Evolutionary conservation across 2,329 filamentous ascomycete species (phyloP), one percentile per base, ranked within the genome.

Genomic region (Graphiopsis chlorocephala): DNA sequence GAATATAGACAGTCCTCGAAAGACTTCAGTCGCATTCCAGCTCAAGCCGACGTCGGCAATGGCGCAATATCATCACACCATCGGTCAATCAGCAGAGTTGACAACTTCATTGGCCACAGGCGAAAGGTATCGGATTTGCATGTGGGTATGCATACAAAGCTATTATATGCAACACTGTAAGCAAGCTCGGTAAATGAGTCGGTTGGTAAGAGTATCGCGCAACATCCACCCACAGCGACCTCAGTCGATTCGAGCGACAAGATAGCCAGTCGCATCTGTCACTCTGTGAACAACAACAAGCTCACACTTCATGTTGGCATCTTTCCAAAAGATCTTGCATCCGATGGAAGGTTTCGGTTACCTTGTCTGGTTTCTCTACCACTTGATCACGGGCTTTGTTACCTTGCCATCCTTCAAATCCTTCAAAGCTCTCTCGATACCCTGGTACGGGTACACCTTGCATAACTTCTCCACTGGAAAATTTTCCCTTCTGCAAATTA

Each of bases 381-480:
- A 42, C 38, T 42, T 42, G 17, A 42, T 42, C 2, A 42, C 38
- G 38, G 38, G 38, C 38, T 42, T 42, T 17, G 38, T 42, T 10
- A 42, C 38, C 17, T 42, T 42, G 38, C 38, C 38, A 25, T 67
- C 64, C 20, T 68, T 58, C 52, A 70, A 53, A 60, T 69, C 68
- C 26, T 64, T 62, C 50, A 69, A 28, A 25, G 68, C 68, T 25
- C 57, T 23, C 25, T 33, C 65, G 45, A 70, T 55, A 31, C 69
- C 68, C 56, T 68, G 66, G 52, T 70, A 67, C 29, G 68, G 66
- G 50, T 69, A 70, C 1, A 69, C 68, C 29, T 65, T 66, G 25
- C 65, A 65, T 45, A 70, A 33, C 65, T 67, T 70, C 64, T 70
- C 68, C 35, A 70, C 66, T 1, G 68, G 68, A 61, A 70, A 70